phyloP scores from a whole-genome alignment of 257 asterid genomes.

The Solanum corneliomulleri region DNA sequence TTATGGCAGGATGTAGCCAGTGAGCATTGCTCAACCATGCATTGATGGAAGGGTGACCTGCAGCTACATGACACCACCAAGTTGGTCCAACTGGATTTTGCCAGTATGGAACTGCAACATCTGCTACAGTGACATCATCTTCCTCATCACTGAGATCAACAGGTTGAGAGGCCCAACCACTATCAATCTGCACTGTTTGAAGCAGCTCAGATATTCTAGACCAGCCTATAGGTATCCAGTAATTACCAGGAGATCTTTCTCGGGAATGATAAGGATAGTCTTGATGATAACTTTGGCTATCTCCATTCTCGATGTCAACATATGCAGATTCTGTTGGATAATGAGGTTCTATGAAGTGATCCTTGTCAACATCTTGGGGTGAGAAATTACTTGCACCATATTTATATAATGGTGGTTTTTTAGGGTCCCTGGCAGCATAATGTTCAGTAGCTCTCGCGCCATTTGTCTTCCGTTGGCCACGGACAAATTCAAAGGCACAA shows the following conservation, averaged over 20 bases:
- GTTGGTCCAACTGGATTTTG: slow-evolving; percentile 83
- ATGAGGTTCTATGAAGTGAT: slow-evolving; percentile 20
- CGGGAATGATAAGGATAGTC: not conserved
- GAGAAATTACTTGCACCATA: slow-evolving; percentile 16
- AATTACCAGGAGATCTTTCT: slow-evolving; percentile 40
- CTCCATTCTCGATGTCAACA: slow-evolving; percentile 6
- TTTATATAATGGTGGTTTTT: slow-evolving; percentile 5
- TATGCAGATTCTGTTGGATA: slow-evolving; percentile 27
- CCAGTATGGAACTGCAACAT: slow-evolving; percentile 92
- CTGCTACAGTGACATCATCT: slow-evolving; percentile 84
- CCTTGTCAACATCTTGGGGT: slow-evolving; percentile 10
- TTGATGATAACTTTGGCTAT: slow-evolving; percentile 19
- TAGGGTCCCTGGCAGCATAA: slow-evolving; percentile 10
- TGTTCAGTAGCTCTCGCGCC: slow-evolving; percentile 23
- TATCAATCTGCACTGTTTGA: slow-evolving; percentile 54
- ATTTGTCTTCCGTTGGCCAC: slow-evolving; percentile 24
- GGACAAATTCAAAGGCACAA: slow-evolving; percentile 82
- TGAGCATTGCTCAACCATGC: slow-evolving; percentile 72
- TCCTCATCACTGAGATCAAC: slow-evolving; percentile 49
- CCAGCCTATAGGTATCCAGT: slow-evolving; percentile 97
- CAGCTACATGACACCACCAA: slow-evolving; percentile 98
- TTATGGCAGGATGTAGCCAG: slow-evolving; percentile 95
- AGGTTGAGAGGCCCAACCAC: slow-evolving; percentile 48
- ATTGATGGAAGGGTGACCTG: slow-evolving; percentile 62
- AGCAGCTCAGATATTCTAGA: slow-evolving; percentile 69